Evolutionary conservation across 768 basidiomycete species (phyloP).

Genomic region (Cyathus striatus): DNA sequence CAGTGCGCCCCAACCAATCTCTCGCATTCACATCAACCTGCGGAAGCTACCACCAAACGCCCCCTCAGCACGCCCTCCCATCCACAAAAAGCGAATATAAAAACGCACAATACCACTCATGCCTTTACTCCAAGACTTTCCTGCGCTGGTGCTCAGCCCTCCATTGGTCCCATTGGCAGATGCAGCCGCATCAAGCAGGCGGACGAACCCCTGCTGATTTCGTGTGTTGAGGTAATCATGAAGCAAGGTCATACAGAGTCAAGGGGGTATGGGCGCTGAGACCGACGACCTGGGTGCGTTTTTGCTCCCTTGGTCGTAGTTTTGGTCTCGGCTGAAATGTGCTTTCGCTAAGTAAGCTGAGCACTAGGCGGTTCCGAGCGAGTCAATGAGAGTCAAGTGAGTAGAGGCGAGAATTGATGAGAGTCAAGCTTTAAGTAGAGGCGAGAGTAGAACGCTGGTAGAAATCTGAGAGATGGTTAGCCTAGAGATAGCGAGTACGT

Average conservation of each 20-base stretch:
- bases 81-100: no score
- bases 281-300: slow-evolving; percentile 33
- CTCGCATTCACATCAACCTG: slow-evolving; percentile 63
- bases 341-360: neutral
- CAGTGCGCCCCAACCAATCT: slow-evolving; percentile 70
- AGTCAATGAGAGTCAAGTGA: no score
- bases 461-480: neutral
- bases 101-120: neutral
- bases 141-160: slow-evolving; percentile 39
- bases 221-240: slow-evolving; percentile 71
- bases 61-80: no score
- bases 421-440: neutral
- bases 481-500: neutral
- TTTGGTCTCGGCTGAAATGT: neutral
- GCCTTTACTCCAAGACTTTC: slow-evolving; percentile 52
- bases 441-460: neutral
- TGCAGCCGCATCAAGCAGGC: slow-evolving; percentile 52
- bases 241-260: slow-evolving; percentile 68
- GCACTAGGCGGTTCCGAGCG: no score
- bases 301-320: slow-evolving; percentile 8
- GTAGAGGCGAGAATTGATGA: neutral
- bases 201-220: slow-evolving; percentile 74
- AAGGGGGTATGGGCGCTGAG: slow-evolving; percentile 16
- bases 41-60: slow-evolving; percentile 26
- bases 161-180: slow-evolving; percentile 29